Evolutionary conservation across 106 monocot species (phyloP).

Genomic region (Apostasia shenzhenica): DNA sequence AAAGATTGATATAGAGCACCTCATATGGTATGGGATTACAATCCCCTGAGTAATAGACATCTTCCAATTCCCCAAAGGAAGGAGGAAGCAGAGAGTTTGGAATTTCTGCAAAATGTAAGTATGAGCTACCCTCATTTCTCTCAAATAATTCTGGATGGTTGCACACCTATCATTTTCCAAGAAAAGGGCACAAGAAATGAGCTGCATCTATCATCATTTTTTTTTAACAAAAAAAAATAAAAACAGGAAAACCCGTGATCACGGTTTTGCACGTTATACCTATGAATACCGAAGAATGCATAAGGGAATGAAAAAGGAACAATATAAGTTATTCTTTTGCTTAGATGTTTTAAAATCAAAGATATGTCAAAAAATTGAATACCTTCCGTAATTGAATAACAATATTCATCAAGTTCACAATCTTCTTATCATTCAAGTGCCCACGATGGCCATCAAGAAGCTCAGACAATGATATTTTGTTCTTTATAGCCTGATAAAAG

Average conservation of each 20-base stretch:
- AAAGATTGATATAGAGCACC: conserved; percentile 24
- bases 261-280: no score
- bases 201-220: conserved; percentile 1
- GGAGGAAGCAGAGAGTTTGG: conserved; percentile 77
- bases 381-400: conserved; percentile 97
- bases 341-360: no score
- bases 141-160: conserved; percentile 99
- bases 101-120: conserved; percentile 74
- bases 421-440: conserved; percentile 77
- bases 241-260: background rate
- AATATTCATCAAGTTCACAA: conserved; percentile 97
- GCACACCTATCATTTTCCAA: conserved; percentile 62
- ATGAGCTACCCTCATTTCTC: conserved; percentile 90
- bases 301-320: no score
- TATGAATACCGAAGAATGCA: no score
- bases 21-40: conserved; percentile 84
- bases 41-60: conserved; percentile 69
- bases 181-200: background rate
- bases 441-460: conserved; percentile 80
- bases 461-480: conserved; percentile 93
- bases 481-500: conserved; percentile 98
- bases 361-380: background rate
- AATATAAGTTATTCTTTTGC: no score
- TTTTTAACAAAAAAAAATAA: background rate
- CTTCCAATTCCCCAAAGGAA: conserved; percentile 74